These are phyloP conservation scores for Pisolithus sp. DNA, from an alignment of 768 basidiomycete species.

Conservation along the genomic window DNA sequence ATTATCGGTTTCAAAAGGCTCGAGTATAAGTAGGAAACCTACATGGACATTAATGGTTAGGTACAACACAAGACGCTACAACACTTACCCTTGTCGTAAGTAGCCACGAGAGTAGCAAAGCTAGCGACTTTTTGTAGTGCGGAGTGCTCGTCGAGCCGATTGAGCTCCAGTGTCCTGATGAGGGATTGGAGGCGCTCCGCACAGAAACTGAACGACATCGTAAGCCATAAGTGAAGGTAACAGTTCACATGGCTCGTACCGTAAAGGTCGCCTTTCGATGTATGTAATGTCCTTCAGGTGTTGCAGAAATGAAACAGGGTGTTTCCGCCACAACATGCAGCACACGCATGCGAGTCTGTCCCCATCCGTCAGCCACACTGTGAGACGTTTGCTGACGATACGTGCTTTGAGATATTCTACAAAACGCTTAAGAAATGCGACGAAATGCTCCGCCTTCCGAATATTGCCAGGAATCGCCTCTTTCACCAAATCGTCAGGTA, in stretches of 20 bases:
- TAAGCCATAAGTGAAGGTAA: not conserved
- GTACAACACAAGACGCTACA: not conserved
- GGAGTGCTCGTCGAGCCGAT: conserved; percentile 83
- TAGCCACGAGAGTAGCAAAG: conserved; percentile 95
- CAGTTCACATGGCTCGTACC: conserved; percentile 44
- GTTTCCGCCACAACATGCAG: conserved; percentile 98
- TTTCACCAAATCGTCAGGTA: conserved; percentile 90
- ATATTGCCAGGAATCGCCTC: conserved; percentile 99
- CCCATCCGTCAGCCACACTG: conserved; percentile 8
- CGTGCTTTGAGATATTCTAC: conserved; percentile 95
- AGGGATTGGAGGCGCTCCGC: conserved; percentile 93
- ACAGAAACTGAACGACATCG: conserved; percentile 64
- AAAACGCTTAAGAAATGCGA: conserved; percentile 95
- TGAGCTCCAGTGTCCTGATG: conserved; percentile 86
- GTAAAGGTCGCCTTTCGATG: conserved; percentile 87
- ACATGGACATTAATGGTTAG: not conserved
- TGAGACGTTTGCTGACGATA: not conserved
- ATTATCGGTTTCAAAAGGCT: conserved; percentile 97
- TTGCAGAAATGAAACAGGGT: conserved; percentile 90
- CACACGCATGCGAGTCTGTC: conserved; percentile 96
- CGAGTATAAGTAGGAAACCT: conserved; percentile 96
- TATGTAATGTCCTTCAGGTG: conserved; percentile 99
- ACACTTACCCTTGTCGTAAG: conserved; percentile 86
- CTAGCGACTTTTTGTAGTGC: conserved; percentile 91
- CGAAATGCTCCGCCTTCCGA: conserved; percentile 97